Evolutionary conservation across 495 filamentous ascomycete species (phyloP).

Genomic region (Pyrenula massariospora): DNA sequence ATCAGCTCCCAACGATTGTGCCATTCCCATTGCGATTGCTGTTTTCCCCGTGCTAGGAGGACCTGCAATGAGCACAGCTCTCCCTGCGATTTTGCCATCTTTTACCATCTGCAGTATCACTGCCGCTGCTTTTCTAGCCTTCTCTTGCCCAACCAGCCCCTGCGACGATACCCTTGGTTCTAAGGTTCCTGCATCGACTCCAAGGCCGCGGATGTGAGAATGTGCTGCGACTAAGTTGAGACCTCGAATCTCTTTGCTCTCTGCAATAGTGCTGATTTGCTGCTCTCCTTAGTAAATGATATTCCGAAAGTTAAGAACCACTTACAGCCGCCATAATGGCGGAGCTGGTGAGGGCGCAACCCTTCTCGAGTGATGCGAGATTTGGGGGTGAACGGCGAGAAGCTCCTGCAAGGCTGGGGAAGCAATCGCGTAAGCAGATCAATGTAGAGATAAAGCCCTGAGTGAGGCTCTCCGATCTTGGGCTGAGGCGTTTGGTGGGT

Average conservation of each 20-base stretch:
- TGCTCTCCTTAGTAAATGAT: slow-evolving; percentile 14
- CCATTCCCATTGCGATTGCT: slow-evolving; percentile 98
- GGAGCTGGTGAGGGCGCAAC: background rate
- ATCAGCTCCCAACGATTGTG: slow-evolving; percentile 84
- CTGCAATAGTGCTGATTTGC: slow-evolving; percentile 86
- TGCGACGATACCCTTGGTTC: slow-evolving; percentile 80
- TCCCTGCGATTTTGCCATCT: slow-evolving; percentile 93
- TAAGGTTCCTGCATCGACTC: slow-evolving; percentile 83
- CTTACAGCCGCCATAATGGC: background rate
- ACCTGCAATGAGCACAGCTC: slow-evolving; percentile 89
- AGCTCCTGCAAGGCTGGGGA: no score
- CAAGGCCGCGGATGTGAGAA: slow-evolving; percentile 92
- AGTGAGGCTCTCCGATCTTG: no score
- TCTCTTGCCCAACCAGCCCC: slow-evolving; percentile 93
- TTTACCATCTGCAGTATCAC: slow-evolving; percentile 97
- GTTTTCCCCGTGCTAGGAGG: slow-evolving; percentile 98
- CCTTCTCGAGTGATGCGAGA: no score
- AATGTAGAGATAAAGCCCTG: no score
- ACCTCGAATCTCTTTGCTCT: slow-evolving; percentile 86
- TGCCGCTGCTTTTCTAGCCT: slow-evolving; percentile 89
- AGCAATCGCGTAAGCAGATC: no score
- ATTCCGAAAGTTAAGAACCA: background rate
- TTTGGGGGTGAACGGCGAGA: no score
- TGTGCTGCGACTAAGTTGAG: slow-evolving; percentile 96
- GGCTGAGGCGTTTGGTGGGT: no score